phyloP scores from a whole-genome alignment of 2,329 filamentous ascomycete species.

The Botryotinia globosa region DNA sequence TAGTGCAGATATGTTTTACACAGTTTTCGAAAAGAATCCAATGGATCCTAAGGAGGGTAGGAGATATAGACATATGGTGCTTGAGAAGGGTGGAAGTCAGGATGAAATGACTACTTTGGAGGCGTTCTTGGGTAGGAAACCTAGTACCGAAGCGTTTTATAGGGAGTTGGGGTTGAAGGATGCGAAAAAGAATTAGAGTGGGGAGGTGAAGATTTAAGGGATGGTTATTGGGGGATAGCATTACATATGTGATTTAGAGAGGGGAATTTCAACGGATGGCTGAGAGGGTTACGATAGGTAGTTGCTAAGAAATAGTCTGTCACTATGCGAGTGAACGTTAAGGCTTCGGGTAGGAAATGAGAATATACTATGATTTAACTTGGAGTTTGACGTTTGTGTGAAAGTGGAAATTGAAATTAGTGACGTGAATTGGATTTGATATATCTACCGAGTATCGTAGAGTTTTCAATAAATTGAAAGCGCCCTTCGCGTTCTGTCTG shows the following conservation, averaged over 20 bases:
- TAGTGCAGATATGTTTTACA: slow-evolving; percentile 82
- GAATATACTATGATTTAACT: neutral
- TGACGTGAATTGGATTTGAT: no score
- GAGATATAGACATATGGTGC: slow-evolving; percentile 72
- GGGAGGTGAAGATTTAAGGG: neutral
- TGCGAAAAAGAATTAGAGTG: slow-evolving; percentile 15
- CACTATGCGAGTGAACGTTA: neutral
- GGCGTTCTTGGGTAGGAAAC: slow-evolving; percentile 74
- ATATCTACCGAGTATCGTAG: no score
- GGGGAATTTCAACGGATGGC: no score
- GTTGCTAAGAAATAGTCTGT: neutral
- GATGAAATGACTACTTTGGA: slow-evolving; percentile 79
- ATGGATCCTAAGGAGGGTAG: slow-evolving; percentile 74
- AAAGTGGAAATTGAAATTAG: no score
- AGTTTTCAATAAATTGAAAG: no score
- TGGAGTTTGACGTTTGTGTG: no score
- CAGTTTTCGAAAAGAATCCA: slow-evolving; percentile 72
- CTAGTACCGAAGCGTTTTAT: slow-evolving; percentile 77
- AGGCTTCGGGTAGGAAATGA: neutral
- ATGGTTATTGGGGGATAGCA: neutral
- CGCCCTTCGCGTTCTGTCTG: no score
- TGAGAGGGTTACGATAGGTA: neutral
- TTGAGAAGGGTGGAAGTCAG: slow-evolving; percentile 73
- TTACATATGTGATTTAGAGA: no score
- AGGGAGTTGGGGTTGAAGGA: slow-evolving; percentile 61